These are phyloP conservation scores for Aquilaria yunnanensis DNA, from an alignment of 345 rosid genomes.

Conservation along the genomic window DNA sequence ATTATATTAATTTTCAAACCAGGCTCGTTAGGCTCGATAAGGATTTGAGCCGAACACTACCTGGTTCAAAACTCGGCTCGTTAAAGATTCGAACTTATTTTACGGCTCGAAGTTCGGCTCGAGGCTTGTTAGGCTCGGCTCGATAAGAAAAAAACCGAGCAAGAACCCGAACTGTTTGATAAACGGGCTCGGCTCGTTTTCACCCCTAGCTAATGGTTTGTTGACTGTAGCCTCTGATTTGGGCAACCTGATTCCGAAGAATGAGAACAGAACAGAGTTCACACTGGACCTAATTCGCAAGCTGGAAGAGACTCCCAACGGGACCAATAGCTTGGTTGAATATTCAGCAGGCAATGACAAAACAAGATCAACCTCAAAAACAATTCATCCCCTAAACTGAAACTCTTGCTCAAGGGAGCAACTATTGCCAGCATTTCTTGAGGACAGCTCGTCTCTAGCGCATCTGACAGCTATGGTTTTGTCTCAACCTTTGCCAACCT, in stretches of 20 bases:
- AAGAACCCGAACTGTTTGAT: too few relatives aligned
- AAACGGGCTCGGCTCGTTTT: too few relatives aligned
- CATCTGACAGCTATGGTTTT: conserved; percentile 25
- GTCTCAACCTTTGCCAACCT: conserved; percentile 76
- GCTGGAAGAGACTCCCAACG: conserved; percentile 69
- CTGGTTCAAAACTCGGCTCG: too few relatives aligned
- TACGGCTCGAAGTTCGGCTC: too few relatives aligned
- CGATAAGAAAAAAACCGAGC: too few relatives aligned
- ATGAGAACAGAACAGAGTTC: conserved; percentile 79
- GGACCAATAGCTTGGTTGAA: conserved; percentile 61
- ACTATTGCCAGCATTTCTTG: conserved; percentile 65
- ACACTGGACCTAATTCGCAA: conserved; percentile 81
- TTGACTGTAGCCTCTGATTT: conserved; percentile 26
- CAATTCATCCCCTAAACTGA: conserved; percentile 13
- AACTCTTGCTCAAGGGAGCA: conserved; percentile 62
- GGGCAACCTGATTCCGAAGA: conserved; percentile 79
- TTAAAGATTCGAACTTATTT: too few relatives aligned
- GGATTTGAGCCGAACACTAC: too few relatives aligned
- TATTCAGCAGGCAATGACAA: conserved; percentile 63
- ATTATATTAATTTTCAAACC: too few relatives aligned
- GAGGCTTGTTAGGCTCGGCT: too few relatives aligned
- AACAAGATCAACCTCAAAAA: conserved; percentile 14
- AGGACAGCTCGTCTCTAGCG: conserved; percentile 83
- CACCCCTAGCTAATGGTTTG: too few relatives aligned
- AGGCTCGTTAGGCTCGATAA: too few relatives aligned